These are phyloP conservation scores for Eimeria maxima DNA, from an alignment of 169 alveolate species.

Conservation along the genomic window DNA sequence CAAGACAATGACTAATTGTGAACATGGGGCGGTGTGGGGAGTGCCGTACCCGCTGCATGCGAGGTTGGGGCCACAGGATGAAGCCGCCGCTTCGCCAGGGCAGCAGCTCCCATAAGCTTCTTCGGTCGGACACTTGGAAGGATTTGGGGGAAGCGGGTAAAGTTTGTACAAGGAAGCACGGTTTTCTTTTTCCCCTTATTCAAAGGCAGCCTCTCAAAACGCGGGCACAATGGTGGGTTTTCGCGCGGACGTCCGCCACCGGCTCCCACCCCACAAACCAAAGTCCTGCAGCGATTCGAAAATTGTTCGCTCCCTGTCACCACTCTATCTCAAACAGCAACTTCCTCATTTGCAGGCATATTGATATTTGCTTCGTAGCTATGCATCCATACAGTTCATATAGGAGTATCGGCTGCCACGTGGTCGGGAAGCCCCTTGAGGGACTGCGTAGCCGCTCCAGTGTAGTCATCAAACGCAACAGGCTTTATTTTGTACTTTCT, in stretches of 20 bases:
- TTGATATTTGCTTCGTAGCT: neutral
- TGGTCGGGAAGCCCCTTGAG: neutral
- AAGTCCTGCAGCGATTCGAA: neutral
- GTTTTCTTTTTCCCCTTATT: conserved; percentile 42
- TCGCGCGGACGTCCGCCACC: neutral
- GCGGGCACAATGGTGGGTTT: conserved; percentile 73
- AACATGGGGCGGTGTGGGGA: conserved; percentile 17
- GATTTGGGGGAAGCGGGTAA: neutral
- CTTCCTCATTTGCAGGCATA: neutral
- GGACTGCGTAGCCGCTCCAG: neutral
- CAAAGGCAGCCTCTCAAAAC: conserved; percentile 62
- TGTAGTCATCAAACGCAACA: neutral
- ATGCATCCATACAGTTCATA: neutral
- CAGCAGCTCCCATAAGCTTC: conserved; percentile 7
- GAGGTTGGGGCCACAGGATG: conserved; percentile 71
- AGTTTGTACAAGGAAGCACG: conserved; percentile 38
- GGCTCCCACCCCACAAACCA: conserved; percentile 58
- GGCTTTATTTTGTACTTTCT: neutral
- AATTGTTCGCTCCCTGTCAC: neutral
- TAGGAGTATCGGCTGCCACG: neutral
- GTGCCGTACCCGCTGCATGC: conserved; percentile 67
- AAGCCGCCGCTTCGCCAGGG: conserved; percentile 65
- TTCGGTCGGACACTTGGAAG: neutral
- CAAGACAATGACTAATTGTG: neutral
- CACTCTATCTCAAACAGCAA: neutral